These are phyloP conservation scores for Colletotrichum eleusines DNA, from an alignment of 2,329 filamentous ascomycete species.

Conservation along the genomic window DNA sequence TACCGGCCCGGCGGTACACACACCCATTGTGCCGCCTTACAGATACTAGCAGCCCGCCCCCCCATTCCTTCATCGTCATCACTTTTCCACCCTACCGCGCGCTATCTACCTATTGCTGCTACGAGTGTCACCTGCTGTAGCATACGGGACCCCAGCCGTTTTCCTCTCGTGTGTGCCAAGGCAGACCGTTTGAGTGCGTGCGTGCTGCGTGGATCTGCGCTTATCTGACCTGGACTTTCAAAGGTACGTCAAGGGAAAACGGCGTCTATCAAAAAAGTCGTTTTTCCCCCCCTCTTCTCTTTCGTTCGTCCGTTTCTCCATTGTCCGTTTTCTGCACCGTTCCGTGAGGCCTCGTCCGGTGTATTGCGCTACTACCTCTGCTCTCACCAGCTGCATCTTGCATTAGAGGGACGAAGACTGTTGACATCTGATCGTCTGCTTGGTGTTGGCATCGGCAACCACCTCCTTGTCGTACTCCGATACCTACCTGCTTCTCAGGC, in stretches of 20 bases:
- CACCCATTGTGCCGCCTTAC: slow-evolving; percentile 17
- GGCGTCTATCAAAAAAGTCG: not conserved
- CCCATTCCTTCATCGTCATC: slow-evolving; percentile 35
- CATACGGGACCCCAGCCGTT: not conserved
- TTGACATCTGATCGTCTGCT: slow-evolving; percentile 38
- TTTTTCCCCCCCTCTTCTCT: not conserved
- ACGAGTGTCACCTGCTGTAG: slow-evolving; percentile 15
- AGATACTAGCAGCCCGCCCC: slow-evolving; percentile 11
- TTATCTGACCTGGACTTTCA: slow-evolving; percentile 30
- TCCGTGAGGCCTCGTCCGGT: slow-evolving; percentile 10
- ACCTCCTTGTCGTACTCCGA: not conserved
- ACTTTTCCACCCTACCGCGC: not conserved
- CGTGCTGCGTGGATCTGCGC: slow-evolving; percentile 30
- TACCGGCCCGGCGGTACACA: slow-evolving; percentile 16
- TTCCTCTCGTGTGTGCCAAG: slow-evolving; percentile 23
- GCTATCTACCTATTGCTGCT: slow-evolving; percentile 10
- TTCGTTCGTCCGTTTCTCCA: not conserved
- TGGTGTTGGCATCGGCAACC: slow-evolving; percentile 29
- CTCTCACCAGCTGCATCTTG: slow-evolving; percentile 16
- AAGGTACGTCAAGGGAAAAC: slow-evolving; percentile 11
- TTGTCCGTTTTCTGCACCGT: slow-evolving; percentile 8
- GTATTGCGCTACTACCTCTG: slow-evolving; percentile 1
- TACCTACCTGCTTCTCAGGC: not conserved
- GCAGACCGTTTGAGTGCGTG: slow-evolving; percentile 12
- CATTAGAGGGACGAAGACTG: slow-evolving; percentile 6